These are phyloP conservation scores for Alternaria incomplexa DNA, from an alignment of 2,329 filamentous ascomycete species.

Conservation along the genomic window DNA sequence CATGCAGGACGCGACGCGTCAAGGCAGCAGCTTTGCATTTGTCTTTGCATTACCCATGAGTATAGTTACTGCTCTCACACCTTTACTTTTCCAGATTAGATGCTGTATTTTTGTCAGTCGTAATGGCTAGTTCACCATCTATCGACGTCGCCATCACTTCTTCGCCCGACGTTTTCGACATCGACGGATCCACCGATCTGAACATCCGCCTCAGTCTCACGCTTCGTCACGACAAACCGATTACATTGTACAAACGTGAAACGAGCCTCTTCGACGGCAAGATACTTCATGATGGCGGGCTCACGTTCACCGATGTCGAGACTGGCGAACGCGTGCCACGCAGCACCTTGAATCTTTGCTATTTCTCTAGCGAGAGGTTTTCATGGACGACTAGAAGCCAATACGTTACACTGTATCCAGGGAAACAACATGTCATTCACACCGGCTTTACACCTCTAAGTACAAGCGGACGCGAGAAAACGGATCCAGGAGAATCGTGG, in stretches of 20 bases:
- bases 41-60: background rate
- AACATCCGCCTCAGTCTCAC: background rate
- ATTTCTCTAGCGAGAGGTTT: background rate
- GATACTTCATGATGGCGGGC: background rate
- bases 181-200: background rate
- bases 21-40: background rate
- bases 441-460: background rate
- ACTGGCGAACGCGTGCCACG: background rate
- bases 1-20: background rate
- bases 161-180: slow-evolving; percentile 2
- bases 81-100: background rate
- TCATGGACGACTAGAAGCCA: background rate
- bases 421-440: background rate
- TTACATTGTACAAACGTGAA: background rate
- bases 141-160: background rate
- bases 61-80: background rate
- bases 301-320: slow-evolving; percentile 3
- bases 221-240: background rate
- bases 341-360: background rate
- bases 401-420: background rate
- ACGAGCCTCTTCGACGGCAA: slow-evolving; percentile 4
- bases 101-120: background rate
- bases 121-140: background rate
- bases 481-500: background rate
- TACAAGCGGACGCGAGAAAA: background rate